Evolutionary conservation across 2,329 filamentous ascomycete species (phyloP).

Genomic region (Monosporascus sp.): DNA sequence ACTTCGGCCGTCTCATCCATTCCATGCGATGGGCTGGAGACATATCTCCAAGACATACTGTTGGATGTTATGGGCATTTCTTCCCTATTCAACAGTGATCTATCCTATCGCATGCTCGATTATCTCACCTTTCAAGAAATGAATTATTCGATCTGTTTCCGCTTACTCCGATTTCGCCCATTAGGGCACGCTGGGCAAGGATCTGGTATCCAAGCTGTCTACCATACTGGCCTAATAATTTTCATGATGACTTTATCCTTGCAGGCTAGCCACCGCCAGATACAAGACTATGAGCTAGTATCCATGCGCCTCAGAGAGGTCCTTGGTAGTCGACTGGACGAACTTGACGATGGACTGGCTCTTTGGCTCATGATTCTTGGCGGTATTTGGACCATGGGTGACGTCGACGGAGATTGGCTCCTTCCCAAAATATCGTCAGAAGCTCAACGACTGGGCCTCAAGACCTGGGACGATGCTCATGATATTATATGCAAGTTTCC

Average conservation of each 20-base stretch:
- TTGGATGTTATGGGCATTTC: background rate
- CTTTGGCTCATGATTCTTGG: slow-evolving; percentile 3
- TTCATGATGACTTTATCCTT: slow-evolving; percentile 4
- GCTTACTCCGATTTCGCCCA: slow-evolving; percentile 1
- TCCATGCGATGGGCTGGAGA: background rate
- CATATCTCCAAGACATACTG: background rate
- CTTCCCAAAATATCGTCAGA: background rate
- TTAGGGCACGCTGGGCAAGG: background rate
- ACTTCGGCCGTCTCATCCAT: background rate
- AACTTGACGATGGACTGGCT: background rate
- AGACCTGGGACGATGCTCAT: background rate
- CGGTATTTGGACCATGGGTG: slow-evolving; percentile 1
- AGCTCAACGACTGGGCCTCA: background rate
- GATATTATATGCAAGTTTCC: background rate
- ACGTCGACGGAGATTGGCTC: background rate
- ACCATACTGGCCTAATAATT: slow-evolving; percentile 2
- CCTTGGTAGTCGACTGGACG: background rate
- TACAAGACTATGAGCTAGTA: slow-evolving; percentile 1
- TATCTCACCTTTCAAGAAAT: slow-evolving; percentile 1
- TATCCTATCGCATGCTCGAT: background rate
- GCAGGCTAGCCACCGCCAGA: background rate
- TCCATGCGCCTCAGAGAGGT: background rate
- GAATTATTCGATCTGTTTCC: slow-evolving; percentile 1
- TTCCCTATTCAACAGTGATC: background rate
- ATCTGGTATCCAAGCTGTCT: background rate